phyloP scores from a whole-genome alignment of 441 rosid genomes.

The Euphorbia schlechtendalii region DNA sequence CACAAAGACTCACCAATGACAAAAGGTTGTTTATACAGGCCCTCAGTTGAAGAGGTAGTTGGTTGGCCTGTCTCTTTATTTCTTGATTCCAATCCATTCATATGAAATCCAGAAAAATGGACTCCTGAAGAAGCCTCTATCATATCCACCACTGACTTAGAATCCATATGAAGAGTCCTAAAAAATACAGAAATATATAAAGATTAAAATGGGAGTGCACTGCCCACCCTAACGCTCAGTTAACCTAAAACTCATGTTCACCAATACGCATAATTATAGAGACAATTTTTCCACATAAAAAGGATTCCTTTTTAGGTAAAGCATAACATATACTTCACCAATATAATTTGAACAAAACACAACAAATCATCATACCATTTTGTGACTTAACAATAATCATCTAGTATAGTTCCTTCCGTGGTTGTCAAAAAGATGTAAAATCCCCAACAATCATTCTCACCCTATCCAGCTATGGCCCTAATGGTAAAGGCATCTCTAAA shows the following conservation, averaged over 20 bases:
- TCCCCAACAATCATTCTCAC: neutral
- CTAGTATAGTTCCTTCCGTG: slow-evolving; percentile 8
- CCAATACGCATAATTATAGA: neutral
- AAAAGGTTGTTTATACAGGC: slow-evolving; percentile 70
- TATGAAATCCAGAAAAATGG: slow-evolving; percentile 88
- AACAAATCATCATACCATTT: slow-evolving; percentile 5
- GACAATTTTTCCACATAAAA: neutral
- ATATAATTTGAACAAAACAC: slow-evolving; percentile 5
- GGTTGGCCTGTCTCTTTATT: slow-evolving; percentile 34
- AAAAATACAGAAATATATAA: slow-evolving; percentile 10
- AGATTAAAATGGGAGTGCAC: neutral
- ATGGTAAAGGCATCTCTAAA: too few relatives aligned
- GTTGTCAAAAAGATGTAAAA: neutral
- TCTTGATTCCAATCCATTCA: slow-evolving; percentile 48
- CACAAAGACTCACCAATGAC: slow-evolving; percentile 58
- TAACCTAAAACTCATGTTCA: neutral
- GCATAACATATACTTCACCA: slow-evolving; percentile 1
- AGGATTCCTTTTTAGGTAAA: neutral
- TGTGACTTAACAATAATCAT: neutral
- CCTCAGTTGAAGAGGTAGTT: slow-evolving; percentile 43
- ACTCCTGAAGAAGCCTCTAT: slow-evolving; percentile 73
- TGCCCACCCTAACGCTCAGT: neutral
- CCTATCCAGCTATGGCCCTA: too few relatives aligned
- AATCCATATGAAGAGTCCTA: slow-evolving; percentile 46
- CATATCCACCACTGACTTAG: slow-evolving; percentile 61